Evolutionary conservation across 164 flowering plant species (phyloP).

Genomic region (Magnolia changhungtana): DNA sequence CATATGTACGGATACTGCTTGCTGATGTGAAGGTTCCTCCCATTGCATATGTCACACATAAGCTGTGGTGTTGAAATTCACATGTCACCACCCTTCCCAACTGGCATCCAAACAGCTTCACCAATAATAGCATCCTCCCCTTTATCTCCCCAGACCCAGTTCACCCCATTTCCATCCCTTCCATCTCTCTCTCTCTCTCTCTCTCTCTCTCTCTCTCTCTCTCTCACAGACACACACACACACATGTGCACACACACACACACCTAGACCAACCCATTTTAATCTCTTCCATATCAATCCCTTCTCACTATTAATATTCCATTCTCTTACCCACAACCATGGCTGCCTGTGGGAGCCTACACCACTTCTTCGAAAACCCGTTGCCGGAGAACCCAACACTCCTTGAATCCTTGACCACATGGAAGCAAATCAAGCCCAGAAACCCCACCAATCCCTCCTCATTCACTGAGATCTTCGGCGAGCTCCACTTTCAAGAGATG

Average conservation of each 20-base stretch:
- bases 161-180: neutral
- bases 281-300: neutral
- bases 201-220: neutral
- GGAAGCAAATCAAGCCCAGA: slow-evolving; percentile 46
- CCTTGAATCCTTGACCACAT: slow-evolving; percentile 48
- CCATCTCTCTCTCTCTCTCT: neutral
- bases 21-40: too few species aligned
- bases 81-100: neutral
- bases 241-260: neutral
- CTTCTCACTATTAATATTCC: neutral
- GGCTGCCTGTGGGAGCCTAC: slow-evolving; percentile 72
- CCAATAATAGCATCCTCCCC: neutral
- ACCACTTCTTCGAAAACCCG: slow-evolving; percentile 61
- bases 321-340: slow-evolving; percentile 14
- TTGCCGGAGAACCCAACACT: slow-evolving; percentile 48
- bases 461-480: slow-evolving; percentile 74
- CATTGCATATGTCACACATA: neutral
- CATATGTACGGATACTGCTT: too few species aligned
- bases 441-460: slow-evolving; percentile 28
- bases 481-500: slow-evolving; percentile 61
- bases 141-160: neutral
- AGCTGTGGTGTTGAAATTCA: neutral
- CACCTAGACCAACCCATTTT: neutral
- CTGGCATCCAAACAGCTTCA: slow-evolving; percentile 2
- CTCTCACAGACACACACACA: too few species aligned